Base-by-base conservation (phyloP, 225 moss, liverwort and hornwort genomes). In the Thuidium tamariscinum region DNA sequence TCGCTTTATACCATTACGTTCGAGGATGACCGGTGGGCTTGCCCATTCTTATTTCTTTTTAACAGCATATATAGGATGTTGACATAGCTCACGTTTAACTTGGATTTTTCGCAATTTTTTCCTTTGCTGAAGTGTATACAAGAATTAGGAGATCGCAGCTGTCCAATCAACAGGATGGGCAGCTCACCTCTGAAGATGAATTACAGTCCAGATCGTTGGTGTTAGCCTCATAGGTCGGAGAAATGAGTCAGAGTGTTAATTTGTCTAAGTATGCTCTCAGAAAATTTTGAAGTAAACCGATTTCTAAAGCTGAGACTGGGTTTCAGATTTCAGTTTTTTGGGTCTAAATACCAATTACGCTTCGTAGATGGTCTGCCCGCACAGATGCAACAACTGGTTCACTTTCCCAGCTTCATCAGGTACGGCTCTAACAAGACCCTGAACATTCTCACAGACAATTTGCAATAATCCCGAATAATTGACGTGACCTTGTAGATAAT, bases 361-460 rank as follows among this genome's bases (percentile, higher is more conserved):
- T 98, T 96, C 87, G 88, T 90, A 39, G 96, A 98, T 85, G 98
- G 92, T 81, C 86, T 92, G 25, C 91, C 92, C 10, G 41, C 89
- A 41, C 96, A 98, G 82, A 86, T 93, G 85, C 98, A 98, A 88
- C 93, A 95, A 57, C 90, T 98, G 54, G 89, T 98, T 92, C 98
- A 98, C 85, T 98, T 97, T 89, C 98, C 98, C 77, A 97, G 96
- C 79, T 94, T 97, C 81, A 96, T 97, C 83, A 94, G 96, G 95
- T 94, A 73, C 20, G 57, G 74, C 72, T 67, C 69, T 44, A 79
- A 57, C 27, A 48, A 78, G 46, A 77, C n/a, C 65, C 73, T n/a
- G 37, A 76, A 51, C 16, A 39, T 62, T 69, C 32, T 48, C 62
- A 64, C 46, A 68, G 20, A 44, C 5, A 34, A 54, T 69, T 83